Evolutionary conservation across 352 stramenopile species (phyloP).

Genomic region (Pythium apleroticum): DNA sequence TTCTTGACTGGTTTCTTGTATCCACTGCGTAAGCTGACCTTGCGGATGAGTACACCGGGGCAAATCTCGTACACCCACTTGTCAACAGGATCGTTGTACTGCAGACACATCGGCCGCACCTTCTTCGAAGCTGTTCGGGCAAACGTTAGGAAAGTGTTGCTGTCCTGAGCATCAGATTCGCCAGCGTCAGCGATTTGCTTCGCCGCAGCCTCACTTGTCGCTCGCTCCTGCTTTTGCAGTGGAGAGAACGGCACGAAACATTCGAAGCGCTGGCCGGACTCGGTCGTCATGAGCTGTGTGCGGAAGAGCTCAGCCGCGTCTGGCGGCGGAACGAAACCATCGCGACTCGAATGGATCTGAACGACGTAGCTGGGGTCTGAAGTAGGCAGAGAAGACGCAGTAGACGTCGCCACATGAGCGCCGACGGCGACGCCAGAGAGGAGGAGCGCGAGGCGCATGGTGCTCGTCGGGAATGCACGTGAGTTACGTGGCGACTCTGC

Average conservation of each 20-base stretch:
- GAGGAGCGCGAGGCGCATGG: conserved; percentile 5
- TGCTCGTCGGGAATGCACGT: background rate
- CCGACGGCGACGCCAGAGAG: background rate
- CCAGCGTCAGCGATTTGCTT: background rate
- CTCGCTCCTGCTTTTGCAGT: conserved; percentile 9
- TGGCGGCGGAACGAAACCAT: conserved; percentile 31
- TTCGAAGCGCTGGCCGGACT: conserved; percentile 66
- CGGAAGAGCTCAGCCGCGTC: conserved; percentile 25
- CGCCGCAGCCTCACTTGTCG: background rate
- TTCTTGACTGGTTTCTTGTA: background rate
- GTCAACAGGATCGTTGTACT: conserved; percentile 50
- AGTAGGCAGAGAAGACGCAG: background rate
- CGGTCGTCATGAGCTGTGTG: conserved; percentile 62
- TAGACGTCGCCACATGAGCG: background rate
- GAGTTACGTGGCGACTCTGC: conserved; percentile 20
- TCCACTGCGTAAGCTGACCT: conserved; percentile 32
- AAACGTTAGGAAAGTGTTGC: conserved; percentile 43
- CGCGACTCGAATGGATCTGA: conserved; percentile 55
- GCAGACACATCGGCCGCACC: conserved; percentile 61
- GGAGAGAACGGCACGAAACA: conserved; percentile 59
- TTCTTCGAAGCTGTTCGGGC: conserved; percentile 52
- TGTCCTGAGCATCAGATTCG: conserved; percentile 7
- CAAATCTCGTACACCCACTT: conserved; percentile 75
- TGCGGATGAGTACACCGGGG: conserved; percentile 50
- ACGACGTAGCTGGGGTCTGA: conserved; percentile 64